Percentiles rank a stretch among this genome's conserved stretches.
Evolutionary conservation across 352 stramenopile genomes (phyloP).

Genomic region (Saprolegnia diclina): DNA sequence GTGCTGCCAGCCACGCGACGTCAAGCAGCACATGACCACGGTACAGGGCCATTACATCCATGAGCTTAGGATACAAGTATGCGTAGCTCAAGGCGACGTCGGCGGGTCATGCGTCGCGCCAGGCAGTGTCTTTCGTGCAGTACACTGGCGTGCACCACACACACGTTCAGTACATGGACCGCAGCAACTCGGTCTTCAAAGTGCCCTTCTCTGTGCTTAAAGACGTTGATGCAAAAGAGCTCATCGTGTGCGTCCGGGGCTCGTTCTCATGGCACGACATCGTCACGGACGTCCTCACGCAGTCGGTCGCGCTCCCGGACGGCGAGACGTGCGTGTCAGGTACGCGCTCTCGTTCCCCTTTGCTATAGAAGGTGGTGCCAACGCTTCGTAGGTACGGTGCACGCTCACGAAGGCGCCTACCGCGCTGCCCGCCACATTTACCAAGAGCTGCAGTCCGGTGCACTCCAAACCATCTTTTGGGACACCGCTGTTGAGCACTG

Average conservation of each 20-base stretch:
- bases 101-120: conserved; percentile 43
- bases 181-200: conserved; percentile 73
- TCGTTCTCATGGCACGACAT: conserved; percentile 77
- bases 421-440: conserved; percentile 22
- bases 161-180: conserved; percentile 72
- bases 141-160: conserved; percentile 58
- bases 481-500: conserved; percentile 56
- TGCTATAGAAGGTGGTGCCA: background rate
- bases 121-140: conserved; percentile 59
- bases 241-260: conserved; percentile 72
- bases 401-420: conserved; percentile 68
- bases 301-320: conserved; percentile 54
- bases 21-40: background rate
- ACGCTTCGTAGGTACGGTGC: background rate
- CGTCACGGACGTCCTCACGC: conserved; percentile 60
- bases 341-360: background rate
- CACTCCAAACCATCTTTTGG: conserved; percentile 56
- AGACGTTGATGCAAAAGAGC: conserved; percentile 47
- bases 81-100: background rate
- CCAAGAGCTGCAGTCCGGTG: conserved; percentile 30
- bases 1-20: conserved; percentile 30
- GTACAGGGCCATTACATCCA: background rate
- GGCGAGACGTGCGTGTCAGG: conserved; percentile 44
- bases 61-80: too few species aligned
- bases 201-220: conserved; percentile 70